phyloP scores from a whole-genome alignment of 2,329 filamentous ascomycete species.

The Ophiosphaerella korrae region DNA sequence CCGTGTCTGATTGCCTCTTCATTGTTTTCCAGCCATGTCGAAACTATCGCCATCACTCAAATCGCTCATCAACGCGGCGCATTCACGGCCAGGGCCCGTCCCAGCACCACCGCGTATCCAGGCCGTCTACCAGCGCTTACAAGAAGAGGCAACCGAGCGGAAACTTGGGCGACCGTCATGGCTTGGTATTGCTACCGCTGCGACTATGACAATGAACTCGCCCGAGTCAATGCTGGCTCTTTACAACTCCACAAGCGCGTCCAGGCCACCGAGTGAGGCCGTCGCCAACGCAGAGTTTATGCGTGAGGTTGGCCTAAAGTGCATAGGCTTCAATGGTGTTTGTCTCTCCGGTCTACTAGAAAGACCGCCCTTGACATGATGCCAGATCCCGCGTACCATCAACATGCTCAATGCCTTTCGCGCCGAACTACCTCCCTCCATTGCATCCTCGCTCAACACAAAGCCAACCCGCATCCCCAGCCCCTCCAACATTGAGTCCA shows the following conservation, averaged over 20 bases:
- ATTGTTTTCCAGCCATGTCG: conserved; percentile 30
- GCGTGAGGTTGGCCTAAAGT: conserved; percentile 76
- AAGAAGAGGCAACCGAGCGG: conserved; percentile 35
- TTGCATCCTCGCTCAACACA: conserved; percentile 61
- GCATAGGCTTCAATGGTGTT: conserved; percentile 76
- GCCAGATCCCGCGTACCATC: conserved; percentile 80
- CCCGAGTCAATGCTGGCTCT: conserved; percentile 73
- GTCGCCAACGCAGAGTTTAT: conserved; percentile 70
- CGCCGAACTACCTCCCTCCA: conserved; percentile 62
- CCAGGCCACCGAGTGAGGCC: conserved; percentile 36
- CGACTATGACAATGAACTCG: conserved; percentile 86
- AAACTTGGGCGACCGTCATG: conserved; percentile 43
- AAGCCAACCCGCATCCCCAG: conserved; percentile 58
- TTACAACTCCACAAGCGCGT: conserved; percentile 51
- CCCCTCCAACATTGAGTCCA: conserved; percentile 58
- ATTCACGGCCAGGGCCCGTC: conserved; percentile 42
- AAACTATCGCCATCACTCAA: conserved; percentile 43
- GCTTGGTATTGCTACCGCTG: conserved; percentile 62
- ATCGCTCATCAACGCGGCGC: conserved; percentile 42
- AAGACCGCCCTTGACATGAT: conserved; percentile 51
- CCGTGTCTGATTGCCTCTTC: no score
- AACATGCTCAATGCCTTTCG: conserved; percentile 79
- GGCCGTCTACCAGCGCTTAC: conserved; percentile 38
- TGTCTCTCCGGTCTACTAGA: background rate
- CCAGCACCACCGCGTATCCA: conserved; percentile 41